Conservation (phyloP, 768 basidiomycete species). For the Suillus spraguei region DNA sequence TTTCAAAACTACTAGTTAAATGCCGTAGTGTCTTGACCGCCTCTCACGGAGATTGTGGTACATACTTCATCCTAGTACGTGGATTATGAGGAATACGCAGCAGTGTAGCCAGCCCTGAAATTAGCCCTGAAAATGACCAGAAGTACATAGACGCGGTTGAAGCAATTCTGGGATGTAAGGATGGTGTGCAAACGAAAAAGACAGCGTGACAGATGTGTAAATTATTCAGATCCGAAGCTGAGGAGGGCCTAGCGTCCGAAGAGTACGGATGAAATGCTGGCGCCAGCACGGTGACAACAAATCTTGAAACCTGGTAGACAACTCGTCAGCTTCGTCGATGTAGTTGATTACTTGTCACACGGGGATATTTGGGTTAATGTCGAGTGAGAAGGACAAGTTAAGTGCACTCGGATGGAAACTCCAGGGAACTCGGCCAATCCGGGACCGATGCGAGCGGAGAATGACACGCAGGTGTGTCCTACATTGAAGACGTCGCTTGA, state of each 20-base stretch:
- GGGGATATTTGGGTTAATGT: neutral
- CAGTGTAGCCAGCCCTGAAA: neutral
- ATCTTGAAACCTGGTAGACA: neutral
- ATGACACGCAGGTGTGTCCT: constrained; percentile 25
- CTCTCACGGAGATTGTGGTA: constrained; percentile 13
- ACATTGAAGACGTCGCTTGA: constrained; percentile 21
- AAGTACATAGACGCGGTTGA: neutral
- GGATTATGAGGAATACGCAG: neutral
- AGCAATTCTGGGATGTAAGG: neutral
- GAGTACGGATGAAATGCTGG: constrained; percentile 3
- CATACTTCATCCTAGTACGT: constrained; percentile 3
- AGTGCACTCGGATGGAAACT: constrained; percentile 19
- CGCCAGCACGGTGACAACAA: neutral
- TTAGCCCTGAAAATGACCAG: constrained; percentile 3
- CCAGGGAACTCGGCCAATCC: constrained; percentile 21
- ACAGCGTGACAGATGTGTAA: constrained; percentile 11
- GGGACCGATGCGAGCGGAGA: constrained; percentile 33
- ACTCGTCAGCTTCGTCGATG: neutral
- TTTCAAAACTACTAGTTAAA: neutral
- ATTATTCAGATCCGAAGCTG: constrained; percentile 8
- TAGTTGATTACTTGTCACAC: neutral
- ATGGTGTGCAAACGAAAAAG: constrained; percentile 9
- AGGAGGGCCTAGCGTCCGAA: constrained; percentile 11
- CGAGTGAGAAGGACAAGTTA: neutral
- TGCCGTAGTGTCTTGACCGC: constrained; percentile 7